A percentile compares a stretch with the other conserved stretches of the same genome.
phyloP scores from a whole-genome alignment of 2,329 filamentous ascomycete genomes.

The Colletotrichum orchidophilum region DNA sequence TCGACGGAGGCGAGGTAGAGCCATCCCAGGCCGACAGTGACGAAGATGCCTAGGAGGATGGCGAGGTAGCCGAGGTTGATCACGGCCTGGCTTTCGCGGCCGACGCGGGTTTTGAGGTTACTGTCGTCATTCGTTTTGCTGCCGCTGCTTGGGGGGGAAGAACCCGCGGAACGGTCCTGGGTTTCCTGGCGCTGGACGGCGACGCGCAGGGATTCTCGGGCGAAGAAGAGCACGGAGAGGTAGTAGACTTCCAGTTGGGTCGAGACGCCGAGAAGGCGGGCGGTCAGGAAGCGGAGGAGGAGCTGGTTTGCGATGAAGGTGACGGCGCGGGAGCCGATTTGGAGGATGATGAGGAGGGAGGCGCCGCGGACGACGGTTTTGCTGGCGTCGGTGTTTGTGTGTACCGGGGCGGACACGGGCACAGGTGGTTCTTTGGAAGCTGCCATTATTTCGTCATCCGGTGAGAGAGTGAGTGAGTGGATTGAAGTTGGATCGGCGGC shows the following conservation, averaged over 20 bases:
- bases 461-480: not conserved
- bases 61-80: conserved; percentile 90
- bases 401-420: not conserved
- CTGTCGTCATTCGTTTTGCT: conserved; percentile 38
- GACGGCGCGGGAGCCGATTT: conserved; percentile 85
- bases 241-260: conserved; percentile 94
- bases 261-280: conserved; percentile 83
- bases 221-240: conserved; percentile 92
- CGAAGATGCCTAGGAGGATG: conserved; percentile 71
- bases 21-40: conserved; percentile 71
- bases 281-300: conserved; percentile 87
- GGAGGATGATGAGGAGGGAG: conserved; percentile 86
- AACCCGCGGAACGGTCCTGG: conserved; percentile 7
- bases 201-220: conserved; percentile 89
- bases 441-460: not conserved
- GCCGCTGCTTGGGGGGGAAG: conserved; percentile 35
- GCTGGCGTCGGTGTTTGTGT: conserved; percentile 14
- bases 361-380: conserved; percentile 71
- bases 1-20: conserved; percentile 70
- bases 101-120: conserved; percentile 40
- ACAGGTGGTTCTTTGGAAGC: not conserved
- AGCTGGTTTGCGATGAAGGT: conserved; percentile 95
- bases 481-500: not conserved
- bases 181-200: conserved; percentile 80
- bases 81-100: conserved; percentile 72